phyloP scores from a whole-genome alignment of 2,329 filamentous ascomycete species.

The Stagonosporopsis vannaccii region DNA sequence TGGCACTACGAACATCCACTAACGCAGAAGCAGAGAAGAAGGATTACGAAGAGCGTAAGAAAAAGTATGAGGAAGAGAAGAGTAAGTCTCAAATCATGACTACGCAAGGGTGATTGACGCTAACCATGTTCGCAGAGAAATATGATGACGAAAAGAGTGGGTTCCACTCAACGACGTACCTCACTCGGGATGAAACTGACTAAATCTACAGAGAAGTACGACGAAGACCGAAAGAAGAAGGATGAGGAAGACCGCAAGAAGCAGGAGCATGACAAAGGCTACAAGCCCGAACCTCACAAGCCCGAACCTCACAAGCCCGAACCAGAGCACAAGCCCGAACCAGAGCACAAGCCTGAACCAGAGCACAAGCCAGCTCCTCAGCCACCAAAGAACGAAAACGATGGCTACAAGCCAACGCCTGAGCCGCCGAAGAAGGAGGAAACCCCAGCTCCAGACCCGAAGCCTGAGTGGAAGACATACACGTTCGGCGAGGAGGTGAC shows the following conservation, averaged over 20 bases:
- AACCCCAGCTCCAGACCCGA: slow-evolving; percentile 1
- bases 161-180: not conserved
- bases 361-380: slow-evolving; percentile 1
- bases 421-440: slow-evolving; percentile 9
- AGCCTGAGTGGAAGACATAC: slow-evolving; percentile 7
- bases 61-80: not conserved
- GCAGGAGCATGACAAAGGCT: not conserved
- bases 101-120: not conserved
- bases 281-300: slow-evolving; percentile 6
- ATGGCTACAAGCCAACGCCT: not conserved
- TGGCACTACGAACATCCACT: not conserved
- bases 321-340: not conserved
- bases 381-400: not conserved
- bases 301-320: not conserved
- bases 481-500: slow-evolving; percentile 23
- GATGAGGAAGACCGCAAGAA: not conserved
- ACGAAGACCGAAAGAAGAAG: not conserved
- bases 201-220: not conserved
- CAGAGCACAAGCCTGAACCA: not conserved
- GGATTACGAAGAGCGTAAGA: not conserved
- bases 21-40: not conserved
- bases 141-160: not conserved
- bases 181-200: not conserved
- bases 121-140: not conserved
- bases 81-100: not conserved